These are phyloP conservation scores for Avena insularis DNA, from an alignment of 176 grass and related monocot species.

Conservation along the genomic window DNA sequence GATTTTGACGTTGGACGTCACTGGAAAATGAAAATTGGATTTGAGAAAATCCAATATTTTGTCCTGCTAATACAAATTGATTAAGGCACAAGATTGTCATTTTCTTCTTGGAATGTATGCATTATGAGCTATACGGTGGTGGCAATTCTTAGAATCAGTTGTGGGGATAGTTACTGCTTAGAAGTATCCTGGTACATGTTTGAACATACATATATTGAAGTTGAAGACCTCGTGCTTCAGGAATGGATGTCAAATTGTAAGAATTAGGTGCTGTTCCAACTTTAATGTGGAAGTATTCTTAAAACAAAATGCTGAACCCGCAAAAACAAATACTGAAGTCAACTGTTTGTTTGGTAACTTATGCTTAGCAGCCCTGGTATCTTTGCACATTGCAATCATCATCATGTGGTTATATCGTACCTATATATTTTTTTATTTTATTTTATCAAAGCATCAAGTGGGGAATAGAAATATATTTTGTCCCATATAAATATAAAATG, in stretches of 20 bases:
- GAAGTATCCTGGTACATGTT: neutral
- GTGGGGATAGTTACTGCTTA: neutral
- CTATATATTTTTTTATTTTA: neutral
- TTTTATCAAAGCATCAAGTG: neutral
- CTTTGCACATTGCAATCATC: neutral
- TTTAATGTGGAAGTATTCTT: neutral
- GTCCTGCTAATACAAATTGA: neutral
- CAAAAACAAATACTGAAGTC: neutral
- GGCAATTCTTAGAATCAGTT: neutral
- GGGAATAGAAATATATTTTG: neutral
- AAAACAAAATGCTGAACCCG: neutral
- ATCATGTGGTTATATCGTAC: neutral
- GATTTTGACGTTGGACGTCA: neutral
- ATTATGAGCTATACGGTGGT: too few species aligned
- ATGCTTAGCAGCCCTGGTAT: neutral
- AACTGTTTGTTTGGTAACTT: neutral
- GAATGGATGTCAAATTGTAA: neutral
- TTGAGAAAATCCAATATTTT: neutral
- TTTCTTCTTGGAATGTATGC: neutral
- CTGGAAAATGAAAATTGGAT: constrained; percentile 13
- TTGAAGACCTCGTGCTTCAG: too few species aligned
- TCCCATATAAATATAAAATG: constrained; percentile 1
- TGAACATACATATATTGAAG: neutral
- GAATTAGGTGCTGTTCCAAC: neutral
- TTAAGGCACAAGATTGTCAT: neutral